Conservation (phyloP, 768 basidiomycete genomes). For the Candolleomyces aberdarensis region DNA sequence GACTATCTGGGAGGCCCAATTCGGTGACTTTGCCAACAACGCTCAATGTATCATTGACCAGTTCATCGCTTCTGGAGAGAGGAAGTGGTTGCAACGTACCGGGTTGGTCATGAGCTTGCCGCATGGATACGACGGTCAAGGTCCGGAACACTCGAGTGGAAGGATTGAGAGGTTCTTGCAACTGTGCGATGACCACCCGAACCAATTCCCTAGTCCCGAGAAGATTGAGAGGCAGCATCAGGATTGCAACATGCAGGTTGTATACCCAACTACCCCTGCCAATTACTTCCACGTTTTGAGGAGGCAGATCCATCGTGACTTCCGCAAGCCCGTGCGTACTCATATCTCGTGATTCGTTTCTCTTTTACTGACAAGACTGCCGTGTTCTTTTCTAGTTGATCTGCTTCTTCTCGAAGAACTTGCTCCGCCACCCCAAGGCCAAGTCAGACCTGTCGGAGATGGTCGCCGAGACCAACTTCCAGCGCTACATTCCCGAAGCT, state of each 20-base stretch:
- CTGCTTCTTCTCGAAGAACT: conserved; percentile 94
- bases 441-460: conserved; percentile 87
- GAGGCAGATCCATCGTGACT: conserved; percentile 95
- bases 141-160: conserved; percentile 96
- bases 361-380: too few species aligned
- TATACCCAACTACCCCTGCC: conserved; percentile 94
- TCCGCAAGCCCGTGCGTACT: conserved; percentile 84
- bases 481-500: conserved; percentile 88
- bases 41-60: conserved; percentile 99
- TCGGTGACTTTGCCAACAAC: conserved; percentile 97
- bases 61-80: conserved; percentile 95
- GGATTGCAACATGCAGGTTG: conserved; percentile 99
- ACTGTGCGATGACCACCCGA: conserved; percentile 95
- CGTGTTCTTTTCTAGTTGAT: conserved; percentile 55
- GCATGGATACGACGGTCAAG: conserved; percentile 98
- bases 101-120: conserved; percentile 88
- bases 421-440: conserved; percentile 92
- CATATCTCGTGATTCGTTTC: too few species aligned
- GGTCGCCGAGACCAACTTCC: conserved; percentile 85
- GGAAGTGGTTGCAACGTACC: conserved; percentile 95
- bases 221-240: conserved; percentile 95
- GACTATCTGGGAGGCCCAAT: conserved; percentile 98
- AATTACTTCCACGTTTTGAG: conserved; percentile 99
- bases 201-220: conserved; percentile 81
- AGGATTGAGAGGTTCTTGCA: conserved; percentile 96